Evolutionary conservation across 2,329 filamentous ascomycete species (phyloP), one percentile per base, ranked within the genome.

Genomic region (Cryphonectria japonica): DNA sequence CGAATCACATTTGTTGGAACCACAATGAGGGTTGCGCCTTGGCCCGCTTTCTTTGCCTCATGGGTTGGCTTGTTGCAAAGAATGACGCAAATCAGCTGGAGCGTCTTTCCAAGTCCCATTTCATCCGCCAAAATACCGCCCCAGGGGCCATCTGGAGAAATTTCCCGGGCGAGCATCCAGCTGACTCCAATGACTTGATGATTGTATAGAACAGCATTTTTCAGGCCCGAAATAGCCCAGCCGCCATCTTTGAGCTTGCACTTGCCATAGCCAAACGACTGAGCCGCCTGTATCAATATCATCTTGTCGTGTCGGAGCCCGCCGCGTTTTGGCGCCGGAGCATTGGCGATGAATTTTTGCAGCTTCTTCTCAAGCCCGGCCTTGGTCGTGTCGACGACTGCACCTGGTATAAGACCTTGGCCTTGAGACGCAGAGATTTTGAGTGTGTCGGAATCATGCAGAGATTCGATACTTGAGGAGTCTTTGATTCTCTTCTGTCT

Each of bases 61-160:
- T 6, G 54, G 29, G 29, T 32, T 14, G 54, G 54, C 16, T 14
- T 29, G 26, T 59, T 59, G 54, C 54, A 16, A 14, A 95, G 82
- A 69, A 97, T 91, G 52, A 97, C 82, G 67, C 93, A 92, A 75
- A 97, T 95, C 63, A 94, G 87, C 78, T 97, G 92, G 8, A 97
- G 85, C 0, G 94, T 97, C 82, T 97, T 97, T 34, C 94, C 94
- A 5, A 97, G 82, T 5, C 94, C 94, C 94, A 97, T 97, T 76
- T 97, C 94, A 78, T 97, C 94, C 1, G 94, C 93, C 9, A 97
- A 85, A 64, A 97, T 94, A 43, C 94, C 94, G 26, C 94, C 94
- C 66, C 54, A 59, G 54, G 78, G 65, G 0, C 73, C 72, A 19
- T 76, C 70, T 29, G 34, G 61, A 5, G 61, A 39, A 9, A 63